These are phyloP conservation scores for Xylaria venustula DNA, from an alignment of 495 filamentous ascomycete species.

Conservation along the genomic window DNA sequence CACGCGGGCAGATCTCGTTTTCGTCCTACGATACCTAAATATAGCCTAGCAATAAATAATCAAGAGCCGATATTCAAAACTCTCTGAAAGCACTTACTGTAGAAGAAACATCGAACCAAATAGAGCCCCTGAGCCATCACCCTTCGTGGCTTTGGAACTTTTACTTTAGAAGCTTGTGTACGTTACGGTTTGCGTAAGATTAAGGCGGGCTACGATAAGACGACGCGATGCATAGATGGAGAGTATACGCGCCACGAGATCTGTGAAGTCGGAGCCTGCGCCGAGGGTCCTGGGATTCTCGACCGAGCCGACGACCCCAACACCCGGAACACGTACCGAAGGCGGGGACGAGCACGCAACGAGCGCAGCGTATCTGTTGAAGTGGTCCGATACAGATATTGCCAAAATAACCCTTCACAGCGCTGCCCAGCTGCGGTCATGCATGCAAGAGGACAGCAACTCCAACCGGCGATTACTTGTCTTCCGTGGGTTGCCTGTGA, in stretches of 20 bases:
- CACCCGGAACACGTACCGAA: neutral
- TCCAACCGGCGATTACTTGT: conserved; percentile 23
- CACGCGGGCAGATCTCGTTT: neutral
- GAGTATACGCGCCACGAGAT: neutral
- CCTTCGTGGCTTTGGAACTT: no score
- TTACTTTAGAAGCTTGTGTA: no score
- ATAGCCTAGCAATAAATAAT: no score
- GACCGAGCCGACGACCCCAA: neutral
- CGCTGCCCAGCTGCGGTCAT: conserved; percentile 2
- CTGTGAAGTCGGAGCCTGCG: neutral
- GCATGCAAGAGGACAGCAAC: neutral
- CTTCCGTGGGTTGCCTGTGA: conserved; percentile 23
- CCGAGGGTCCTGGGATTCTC: neutral
- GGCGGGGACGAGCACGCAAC: neutral
- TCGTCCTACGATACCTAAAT: no score
- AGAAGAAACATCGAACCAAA: no score
- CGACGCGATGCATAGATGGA: neutral
- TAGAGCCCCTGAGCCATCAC: no score
- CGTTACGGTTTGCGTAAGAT: no score
- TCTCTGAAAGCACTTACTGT: neutral
- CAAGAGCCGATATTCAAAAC: neutral
- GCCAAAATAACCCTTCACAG: conserved; percentile 9
- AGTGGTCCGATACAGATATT: conserved; percentile 10
- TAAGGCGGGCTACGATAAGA: neutral
- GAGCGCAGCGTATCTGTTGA: conserved; percentile 14